Percentiles rank a stretch among this genome's conserved stretches.
Evolutionary conservation across 352 stramenopile genomes (phyloP).

Genomic region (Lagenidium sp.): DNA sequence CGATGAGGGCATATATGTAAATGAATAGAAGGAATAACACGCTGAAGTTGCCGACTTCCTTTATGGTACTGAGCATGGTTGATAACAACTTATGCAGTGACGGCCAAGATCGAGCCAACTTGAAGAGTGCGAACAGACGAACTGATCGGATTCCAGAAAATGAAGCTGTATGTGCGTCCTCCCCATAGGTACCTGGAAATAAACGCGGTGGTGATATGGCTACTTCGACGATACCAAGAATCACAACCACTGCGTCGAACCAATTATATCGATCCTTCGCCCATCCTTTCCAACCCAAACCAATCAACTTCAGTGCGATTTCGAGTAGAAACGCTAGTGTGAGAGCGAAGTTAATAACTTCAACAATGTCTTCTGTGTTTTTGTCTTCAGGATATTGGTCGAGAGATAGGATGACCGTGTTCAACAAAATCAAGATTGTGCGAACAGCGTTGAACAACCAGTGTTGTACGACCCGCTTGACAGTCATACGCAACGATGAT

Average conservation of each 20-base stretch:
- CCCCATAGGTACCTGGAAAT: constrained; percentile 5
- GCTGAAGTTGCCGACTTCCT: constrained; percentile 89
- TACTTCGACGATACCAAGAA: constrained; percentile 27
- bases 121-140: constrained; percentile 87
- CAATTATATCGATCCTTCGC: constrained; percentile 59
- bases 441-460: constrained; percentile 49
- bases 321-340: constrained; percentile 45
- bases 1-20: constrained; percentile 82
- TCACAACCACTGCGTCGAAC: constrained; percentile 64
- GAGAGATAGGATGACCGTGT: constrained; percentile 77
- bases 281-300: constrained; percentile 48
- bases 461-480: constrained; percentile 28
- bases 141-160: constrained; percentile 81
- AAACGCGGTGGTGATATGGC: constrained; percentile 31
- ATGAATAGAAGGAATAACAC: constrained; percentile 83
- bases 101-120: constrained; percentile 87
- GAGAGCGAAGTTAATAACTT: constrained; percentile 56
- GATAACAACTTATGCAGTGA: constrained; percentile 86
- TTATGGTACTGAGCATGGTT: constrained; percentile 84
- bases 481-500: constrained; percentile 8
- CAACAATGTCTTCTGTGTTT: constrained; percentile 24
- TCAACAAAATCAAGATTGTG: constrained; percentile 64
- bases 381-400: constrained; percentile 65
- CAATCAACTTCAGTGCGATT: constrained; percentile 53
- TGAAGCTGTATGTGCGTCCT: constrained; percentile 16